Evolutionary conservation across 495 filamentous ascomycete genomes (phyloP).

Genomic region (Daldinia concentrica): DNA sequence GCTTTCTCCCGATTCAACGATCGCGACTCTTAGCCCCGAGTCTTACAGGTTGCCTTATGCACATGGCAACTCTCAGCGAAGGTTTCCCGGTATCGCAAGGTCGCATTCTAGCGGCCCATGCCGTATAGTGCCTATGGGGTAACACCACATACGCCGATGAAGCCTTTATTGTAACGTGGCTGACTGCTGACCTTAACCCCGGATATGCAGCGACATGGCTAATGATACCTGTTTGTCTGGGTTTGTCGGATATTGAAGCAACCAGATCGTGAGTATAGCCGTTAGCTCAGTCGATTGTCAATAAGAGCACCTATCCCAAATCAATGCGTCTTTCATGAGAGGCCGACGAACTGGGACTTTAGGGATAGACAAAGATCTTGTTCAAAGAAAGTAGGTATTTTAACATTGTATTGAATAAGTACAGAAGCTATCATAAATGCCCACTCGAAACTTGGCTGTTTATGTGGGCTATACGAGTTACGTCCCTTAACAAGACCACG

Average conservation of each 20-base stretch:
- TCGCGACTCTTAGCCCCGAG: background rate
- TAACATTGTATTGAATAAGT: background rate
- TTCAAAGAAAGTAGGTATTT: background rate
- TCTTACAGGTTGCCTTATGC: background rate
- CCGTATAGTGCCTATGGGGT: background rate
- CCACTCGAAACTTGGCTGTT: background rate
- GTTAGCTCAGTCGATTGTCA: background rate
- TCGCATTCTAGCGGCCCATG: slow-evolving; percentile 1
- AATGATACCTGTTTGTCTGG: background rate
- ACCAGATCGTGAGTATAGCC: background rate
- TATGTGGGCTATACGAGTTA: background rate
- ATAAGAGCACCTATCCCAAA: background rate
- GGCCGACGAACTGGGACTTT: no score
- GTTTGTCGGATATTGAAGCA: background rate
- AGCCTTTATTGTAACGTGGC: background rate
- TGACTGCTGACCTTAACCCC: background rate
- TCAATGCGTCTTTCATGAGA: background rate
- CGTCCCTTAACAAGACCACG: background rate
- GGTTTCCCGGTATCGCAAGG: background rate
- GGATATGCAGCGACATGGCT: background rate
- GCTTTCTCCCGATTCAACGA: background rate
- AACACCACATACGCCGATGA: background rate
- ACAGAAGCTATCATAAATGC: background rate
- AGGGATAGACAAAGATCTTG: background rate
- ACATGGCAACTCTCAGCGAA: background rate